phyloP scores from a whole-genome alignment of 179 eudicot genomes.

The Beta macrorhiza region DNA sequence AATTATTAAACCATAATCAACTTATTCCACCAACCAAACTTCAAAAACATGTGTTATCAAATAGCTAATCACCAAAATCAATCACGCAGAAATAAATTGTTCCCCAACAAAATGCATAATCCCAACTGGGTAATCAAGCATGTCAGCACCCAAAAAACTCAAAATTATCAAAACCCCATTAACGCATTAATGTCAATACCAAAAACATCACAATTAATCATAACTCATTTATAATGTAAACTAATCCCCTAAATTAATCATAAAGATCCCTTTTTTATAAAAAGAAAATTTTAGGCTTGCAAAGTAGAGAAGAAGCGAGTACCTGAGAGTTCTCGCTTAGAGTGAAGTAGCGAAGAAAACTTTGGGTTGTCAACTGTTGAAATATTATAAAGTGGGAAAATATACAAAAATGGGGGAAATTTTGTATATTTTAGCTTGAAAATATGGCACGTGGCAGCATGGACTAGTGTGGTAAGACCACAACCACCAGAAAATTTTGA shows the following conservation, averaged over 20 bases:
- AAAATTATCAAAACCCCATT: neutral
- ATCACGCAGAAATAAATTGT: neutral
- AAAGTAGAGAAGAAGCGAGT: conserved; percentile 3
- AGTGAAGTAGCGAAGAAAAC: conserved; percentile 11
- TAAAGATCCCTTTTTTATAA: neutral
- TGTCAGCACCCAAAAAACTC: conserved; percentile 18
- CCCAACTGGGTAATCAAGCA: conserved; percentile 17
- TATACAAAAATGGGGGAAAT: neutral
- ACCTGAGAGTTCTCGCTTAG: conserved; percentile 1
- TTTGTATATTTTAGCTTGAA: neutral
- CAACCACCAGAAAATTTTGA: conserved; percentile 20
- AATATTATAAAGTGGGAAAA: neutral
- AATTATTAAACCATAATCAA: conserved; percentile 4
- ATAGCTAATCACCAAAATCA: conserved; percentile 12
- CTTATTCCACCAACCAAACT: neutral
- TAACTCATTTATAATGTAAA: neutral
- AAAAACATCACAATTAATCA: neutral
- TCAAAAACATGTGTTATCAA: neutral
- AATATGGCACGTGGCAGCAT: conserved; percentile 16
- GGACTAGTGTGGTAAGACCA: conserved; percentile 11
- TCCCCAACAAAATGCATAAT: neutral
- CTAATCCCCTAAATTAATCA: neutral
- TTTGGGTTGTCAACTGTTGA: neutral
- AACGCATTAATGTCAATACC: neutral
- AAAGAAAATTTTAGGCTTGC: neutral